Evolutionary conservation across 495 filamentous ascomycete genomes (phyloP), one percentile per base, ranked within the genome.

Genomic region (Xylaria bambusicola): DNA sequence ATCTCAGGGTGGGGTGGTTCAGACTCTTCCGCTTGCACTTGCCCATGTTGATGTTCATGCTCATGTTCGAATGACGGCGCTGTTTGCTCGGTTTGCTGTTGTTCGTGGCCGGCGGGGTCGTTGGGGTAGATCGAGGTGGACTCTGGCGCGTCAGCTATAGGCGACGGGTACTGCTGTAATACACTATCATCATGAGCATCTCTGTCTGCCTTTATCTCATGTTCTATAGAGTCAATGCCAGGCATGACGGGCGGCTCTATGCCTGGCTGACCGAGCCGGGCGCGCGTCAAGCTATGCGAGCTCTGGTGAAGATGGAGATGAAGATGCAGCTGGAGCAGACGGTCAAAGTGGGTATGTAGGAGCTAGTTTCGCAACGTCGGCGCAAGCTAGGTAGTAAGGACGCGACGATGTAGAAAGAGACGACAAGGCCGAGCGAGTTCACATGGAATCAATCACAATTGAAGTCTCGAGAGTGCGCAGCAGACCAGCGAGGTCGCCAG

Each of bases 1-100:
- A 68, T 61, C 29, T 72, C 66, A 26, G 72, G 72, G 38, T 64
- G 67, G 12, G 70, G 66, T 1, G 70, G 26, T 7, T 70, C 36
- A 9, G 69, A 48, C 8, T 57, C 51, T 42, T 36, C 49, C 12
- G 55, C 62, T 12, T 65, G 62, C 13, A 61, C 57, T 45, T 48
- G 18, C 46, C n/a, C 46, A n/a, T 57, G 54, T 13, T 6, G 38
- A 21, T 48, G 54, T 4, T 29, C 9, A 10, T 53, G 50, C 21
- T n/a, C 18, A 20, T 50, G 47, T 31, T 35, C 47, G n/a, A 23
- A 13, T 48, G 41, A 24, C 21, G 27, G 2, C 26, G 48, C 2
- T 56, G 8, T 17, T 40, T 6, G 8, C 9, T 3, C 12, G 20
- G 31, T 40, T 10, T 41, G 18, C 18, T 18, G 21, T 5, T 53